A percentile compares a stretch with the other conserved stretches of the same genome.
phyloP scores from a whole-genome alignment of 106 monocot genomes.

The Dioscorea dumetorum region DNA sequence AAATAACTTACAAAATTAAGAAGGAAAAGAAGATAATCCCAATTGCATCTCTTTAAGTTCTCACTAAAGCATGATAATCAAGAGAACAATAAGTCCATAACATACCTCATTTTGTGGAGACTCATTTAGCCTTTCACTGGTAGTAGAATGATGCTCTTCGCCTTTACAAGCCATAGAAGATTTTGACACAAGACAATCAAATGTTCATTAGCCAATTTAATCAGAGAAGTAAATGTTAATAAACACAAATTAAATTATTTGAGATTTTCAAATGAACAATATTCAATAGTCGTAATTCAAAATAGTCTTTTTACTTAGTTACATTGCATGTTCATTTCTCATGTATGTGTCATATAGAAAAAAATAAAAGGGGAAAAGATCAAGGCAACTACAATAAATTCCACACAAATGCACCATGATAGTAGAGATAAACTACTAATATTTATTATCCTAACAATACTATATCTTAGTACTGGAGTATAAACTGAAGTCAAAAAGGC shows the following conservation, averaged over 20 bases:
- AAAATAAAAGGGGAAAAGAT: too few species aligned
- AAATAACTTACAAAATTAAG: background rate
- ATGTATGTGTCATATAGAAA: too few species aligned
- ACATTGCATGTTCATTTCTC: background rate
- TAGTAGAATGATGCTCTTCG: slow-evolving; percentile 14
- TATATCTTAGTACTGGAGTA: too few species aligned
- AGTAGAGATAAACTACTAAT: too few species aligned
- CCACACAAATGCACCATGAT: too few species aligned
- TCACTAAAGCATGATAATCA: background rate
- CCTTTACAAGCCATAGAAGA: slow-evolving; percentile 22
- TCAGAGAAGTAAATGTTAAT: background rate
- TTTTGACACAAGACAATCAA: slow-evolving; percentile 12
- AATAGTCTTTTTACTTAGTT: background rate
- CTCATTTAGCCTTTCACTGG: slow-evolving; percentile 14
- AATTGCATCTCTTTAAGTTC: background rate
- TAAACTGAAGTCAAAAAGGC: too few species aligned
- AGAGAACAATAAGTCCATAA: background rate
- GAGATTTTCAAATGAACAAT: background rate
- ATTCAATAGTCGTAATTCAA: background rate
- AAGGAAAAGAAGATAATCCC: background rate
- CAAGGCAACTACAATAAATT: too few species aligned
- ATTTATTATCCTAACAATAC: too few species aligned
- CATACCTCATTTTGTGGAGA: slow-evolving; percentile 32
- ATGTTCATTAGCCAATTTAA: background rate
- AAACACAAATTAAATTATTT: background rate